A percentile compares a stretch with the other conserved stretches of the same genome.
These are phyloP conservation scores for Urtica urens DNA, from an alignment of 306 rosid genomes.

Conservation along the genomic window DNA sequence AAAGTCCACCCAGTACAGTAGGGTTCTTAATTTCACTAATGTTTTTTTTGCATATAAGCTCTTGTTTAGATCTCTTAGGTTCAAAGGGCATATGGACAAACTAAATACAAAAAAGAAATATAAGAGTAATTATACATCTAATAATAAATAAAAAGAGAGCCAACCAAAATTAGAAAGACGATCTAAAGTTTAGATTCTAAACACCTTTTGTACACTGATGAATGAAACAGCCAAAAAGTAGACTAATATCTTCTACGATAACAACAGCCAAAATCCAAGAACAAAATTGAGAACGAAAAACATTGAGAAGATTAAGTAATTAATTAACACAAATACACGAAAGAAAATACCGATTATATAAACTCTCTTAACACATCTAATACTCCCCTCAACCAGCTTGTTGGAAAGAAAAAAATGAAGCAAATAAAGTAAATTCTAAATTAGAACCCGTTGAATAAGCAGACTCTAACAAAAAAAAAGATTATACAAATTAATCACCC, in stretches of 20 bases:
- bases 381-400: not conserved
- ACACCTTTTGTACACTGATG: conserved; percentile 47
- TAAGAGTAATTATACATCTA: not conserved
- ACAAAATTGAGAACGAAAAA: too few species aligned
- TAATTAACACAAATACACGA: not conserved
- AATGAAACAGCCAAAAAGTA: conserved; percentile 24
- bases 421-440: too few species aligned
- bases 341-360: too few species aligned
- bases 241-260: conserved; percentile 10
- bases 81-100: not conserved
- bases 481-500: conserved; percentile 35
- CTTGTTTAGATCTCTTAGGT: not conserved
- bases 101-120: not conserved
- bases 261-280: conserved; percentile 2
- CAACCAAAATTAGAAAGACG: not conserved
- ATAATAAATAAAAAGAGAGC: not conserved
- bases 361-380: too few species aligned
- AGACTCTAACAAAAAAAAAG: conserved; percentile 4
- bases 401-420: too few species aligned
- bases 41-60: not conserved
- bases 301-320: not conserved
- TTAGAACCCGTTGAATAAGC: not conserved
- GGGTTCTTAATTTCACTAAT: not conserved
- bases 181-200: conserved; percentile 23
- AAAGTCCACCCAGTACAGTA: too few species aligned